Evolutionary conservation across 805 yeast species (phyloP).

Genomic region (Hanseniaspora meyeri): DNA sequence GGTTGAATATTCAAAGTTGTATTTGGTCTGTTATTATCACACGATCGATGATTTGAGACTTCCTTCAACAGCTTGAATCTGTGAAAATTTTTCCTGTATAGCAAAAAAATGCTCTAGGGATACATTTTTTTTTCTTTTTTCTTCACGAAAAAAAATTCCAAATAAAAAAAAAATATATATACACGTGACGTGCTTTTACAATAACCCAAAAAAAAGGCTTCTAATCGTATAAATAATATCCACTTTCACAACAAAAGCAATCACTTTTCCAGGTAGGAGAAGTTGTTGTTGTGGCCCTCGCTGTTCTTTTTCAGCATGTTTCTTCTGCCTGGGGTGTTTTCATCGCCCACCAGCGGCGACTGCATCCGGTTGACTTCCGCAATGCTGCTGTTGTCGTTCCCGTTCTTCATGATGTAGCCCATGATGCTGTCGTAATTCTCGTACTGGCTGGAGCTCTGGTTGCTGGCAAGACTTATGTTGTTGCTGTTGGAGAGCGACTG

Average conservation of each 20-base stretch:
- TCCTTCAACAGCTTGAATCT: too few relatives aligned
- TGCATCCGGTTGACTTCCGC: neutral
- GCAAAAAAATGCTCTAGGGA: too few relatives aligned
- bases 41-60: neutral
- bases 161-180: too few relatives aligned
- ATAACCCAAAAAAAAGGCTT: too few relatives aligned
- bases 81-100: too few relatives aligned
- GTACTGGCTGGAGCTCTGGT: neutral
- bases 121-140: too few relatives aligned
- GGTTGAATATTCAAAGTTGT: neutral
- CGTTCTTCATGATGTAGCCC: neutral
- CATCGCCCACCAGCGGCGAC: neutral
- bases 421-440: neutral
- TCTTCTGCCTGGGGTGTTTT: neutral
- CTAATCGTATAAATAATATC: too few relatives aligned
- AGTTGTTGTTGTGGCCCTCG: too few relatives aligned
- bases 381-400: neutral
- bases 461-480: neutral
- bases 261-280: neutral
- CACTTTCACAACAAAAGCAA: too few relatives aligned
- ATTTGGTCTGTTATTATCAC: too few relatives aligned
- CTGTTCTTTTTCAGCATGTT: neutral
- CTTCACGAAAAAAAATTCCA: too few relatives aligned
- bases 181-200: too few relatives aligned
- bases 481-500: slow-evolving; percentile 6